Evolutionary conservation across 2,329 filamentous ascomycete species (phyloP), one percentile per base, ranked within the genome.

Genomic region (Colletotrichum paranaense): DNA sequence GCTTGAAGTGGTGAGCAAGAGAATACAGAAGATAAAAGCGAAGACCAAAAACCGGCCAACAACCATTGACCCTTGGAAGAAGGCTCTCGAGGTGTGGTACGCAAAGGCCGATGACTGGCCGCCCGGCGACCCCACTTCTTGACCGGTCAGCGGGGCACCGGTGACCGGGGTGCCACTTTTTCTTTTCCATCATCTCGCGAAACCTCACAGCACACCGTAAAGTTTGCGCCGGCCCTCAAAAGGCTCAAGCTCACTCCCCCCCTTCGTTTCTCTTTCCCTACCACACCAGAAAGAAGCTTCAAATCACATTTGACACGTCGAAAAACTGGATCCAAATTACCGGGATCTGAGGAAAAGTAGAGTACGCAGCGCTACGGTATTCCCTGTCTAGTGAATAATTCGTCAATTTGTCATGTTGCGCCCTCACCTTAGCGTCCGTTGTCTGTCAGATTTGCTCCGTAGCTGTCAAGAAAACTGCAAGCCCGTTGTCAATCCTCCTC

Each of bases 71-170:
- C 24, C 59, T 62, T 26, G 49, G 14, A 55, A 38, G 32, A 53
- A 35, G 6, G n/a, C 28, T 63, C 8, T 11, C 19, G n/a, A 60
- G 64, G 69, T 66, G 71, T 73, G 71, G 71, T 62, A 42, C 38
- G 52, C 60, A 32, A 7, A 60, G 60, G 22, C 71, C 60, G 67
- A 67, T 73, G 71, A 73, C 71, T 73, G 71, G 71, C 67, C 70
- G 71, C 52, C 57, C 32, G 56, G 12, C 19, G 68, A 52, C 59
- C 60, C 72, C 72, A 74, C 72, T 68, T 72, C 72, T 68, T 74
- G 62, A 74, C 72, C 72, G 72, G 62, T 74, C 52, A 67, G 72
- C 72, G 68, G 68, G 56, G 57, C 16, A 14, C 62, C 72, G 72
- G 72, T 73, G 71, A 73, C 71, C 67, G 71, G 71, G 71, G 71